phyloP scores from a whole-genome alignment of 306 rosid species.

The Mimosa pudica region DNA sequence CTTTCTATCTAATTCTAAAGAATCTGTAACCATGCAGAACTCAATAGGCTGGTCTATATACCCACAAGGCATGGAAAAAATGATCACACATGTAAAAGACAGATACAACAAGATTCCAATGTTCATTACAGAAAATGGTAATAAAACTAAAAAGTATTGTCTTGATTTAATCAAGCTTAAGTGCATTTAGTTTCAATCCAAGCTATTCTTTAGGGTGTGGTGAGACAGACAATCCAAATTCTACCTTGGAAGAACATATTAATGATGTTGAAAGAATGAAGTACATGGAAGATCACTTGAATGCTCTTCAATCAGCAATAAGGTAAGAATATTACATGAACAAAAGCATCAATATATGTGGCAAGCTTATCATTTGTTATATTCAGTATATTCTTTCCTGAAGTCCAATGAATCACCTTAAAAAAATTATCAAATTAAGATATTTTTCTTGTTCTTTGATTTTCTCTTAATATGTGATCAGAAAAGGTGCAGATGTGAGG shows the following conservation, averaged over 20 bases:
- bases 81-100: slow-evolving; percentile 51
- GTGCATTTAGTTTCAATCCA: not conserved
- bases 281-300: not conserved
- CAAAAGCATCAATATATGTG: not conserved
- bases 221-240: not conserved
- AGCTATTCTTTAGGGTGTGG: not conserved
- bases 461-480: not conserved
- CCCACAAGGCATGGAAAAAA: slow-evolving; percentile 77
- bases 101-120: slow-evolving; percentile 71
- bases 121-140: slow-evolving; percentile 80
- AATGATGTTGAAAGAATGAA: not conserved
- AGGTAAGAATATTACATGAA: not conserved
- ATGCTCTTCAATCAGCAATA: not conserved
- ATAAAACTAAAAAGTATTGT: slow-evolving; percentile 8
- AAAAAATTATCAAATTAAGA: not conserved
- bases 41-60: slow-evolving; percentile 52
- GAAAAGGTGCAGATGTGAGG: slow-evolving; percentile 23
- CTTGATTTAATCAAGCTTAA: not conserved
- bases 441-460: not conserved
- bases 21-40: slow-evolving; percentile 45
- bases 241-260: not conserved
- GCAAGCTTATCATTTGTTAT: not conserved
- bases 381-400: not conserved
- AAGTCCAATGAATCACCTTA: not conserved
- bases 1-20: not conserved